Conservation (phyloP, 1,139 yeast genomes). For the Taiozyma sp. region DNA sequence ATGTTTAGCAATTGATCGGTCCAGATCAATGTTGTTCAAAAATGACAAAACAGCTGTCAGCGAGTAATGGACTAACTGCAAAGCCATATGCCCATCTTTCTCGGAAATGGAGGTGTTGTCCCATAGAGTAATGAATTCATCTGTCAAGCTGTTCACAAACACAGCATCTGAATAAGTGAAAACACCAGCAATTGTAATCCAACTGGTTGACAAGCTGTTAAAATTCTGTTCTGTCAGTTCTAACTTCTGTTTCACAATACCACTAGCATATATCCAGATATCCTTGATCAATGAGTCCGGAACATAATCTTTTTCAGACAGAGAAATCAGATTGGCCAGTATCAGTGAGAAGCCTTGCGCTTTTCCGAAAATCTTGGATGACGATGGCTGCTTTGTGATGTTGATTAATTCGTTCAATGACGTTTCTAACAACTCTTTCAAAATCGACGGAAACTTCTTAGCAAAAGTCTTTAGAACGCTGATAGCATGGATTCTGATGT, state of each 20-base stretch:
- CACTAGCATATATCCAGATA: conserved; percentile 29
- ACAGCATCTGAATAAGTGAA: conserved; percentile 59
- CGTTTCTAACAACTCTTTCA: conserved; percentile 25
- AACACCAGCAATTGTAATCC: conserved; percentile 75
- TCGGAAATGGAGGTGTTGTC: conserved; percentile 25
- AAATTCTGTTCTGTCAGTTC: conserved; percentile 29
- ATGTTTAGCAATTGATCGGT: conserved; percentile 36
- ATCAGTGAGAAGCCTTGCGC: conserved; percentile 37
- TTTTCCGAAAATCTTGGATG: conserved; percentile 28
- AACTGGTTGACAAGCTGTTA: conserved; percentile 43
- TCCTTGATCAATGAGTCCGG: conserved; percentile 30
- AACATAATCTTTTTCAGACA: conserved; percentile 31
- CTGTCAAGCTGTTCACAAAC: conserved; percentile 44
- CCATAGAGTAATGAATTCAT: conserved; percentile 16
- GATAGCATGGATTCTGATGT: conserved; percentile 32
- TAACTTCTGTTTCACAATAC: conserved; percentile 27
- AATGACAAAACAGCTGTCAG: conserved; percentile 41
- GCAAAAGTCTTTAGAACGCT: conserved; percentile 33
- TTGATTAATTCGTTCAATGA: conserved; percentile 26
- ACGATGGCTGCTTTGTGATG: conserved; percentile 31
- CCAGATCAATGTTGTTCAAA: conserved; percentile 29
- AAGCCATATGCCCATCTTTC: conserved; percentile 24
- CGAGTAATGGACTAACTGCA: conserved; percentile 43
- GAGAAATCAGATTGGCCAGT: conserved; percentile 32
- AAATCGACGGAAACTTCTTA: conserved; percentile 25